Evolutionary conservation across 768 basidiomycete genomes (phyloP).

Genomic region (Basidioascus undulatus): DNA sequence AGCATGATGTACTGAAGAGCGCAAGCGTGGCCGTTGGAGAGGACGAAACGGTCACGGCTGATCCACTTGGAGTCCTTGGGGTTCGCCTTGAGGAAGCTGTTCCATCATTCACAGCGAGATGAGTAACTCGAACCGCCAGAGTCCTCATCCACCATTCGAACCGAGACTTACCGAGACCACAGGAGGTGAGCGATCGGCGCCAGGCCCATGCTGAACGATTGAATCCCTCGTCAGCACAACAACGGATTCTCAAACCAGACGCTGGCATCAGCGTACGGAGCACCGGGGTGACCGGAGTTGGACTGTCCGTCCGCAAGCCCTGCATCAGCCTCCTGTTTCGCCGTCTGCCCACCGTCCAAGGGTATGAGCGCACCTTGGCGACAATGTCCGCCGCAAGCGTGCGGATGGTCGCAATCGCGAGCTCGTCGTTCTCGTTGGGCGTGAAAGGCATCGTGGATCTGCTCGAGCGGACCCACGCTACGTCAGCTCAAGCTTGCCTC

Average conservation of each 20-base stretch:
- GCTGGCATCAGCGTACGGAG: too few relatives aligned
- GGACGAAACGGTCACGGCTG: constrained; percentile 89
- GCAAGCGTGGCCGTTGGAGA: constrained; percentile 80
- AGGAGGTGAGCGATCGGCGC: constrained; percentile 60
- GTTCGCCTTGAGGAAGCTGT: constrained; percentile 65
- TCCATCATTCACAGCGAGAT: constrained; percentile 8
- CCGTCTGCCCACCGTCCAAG: too few relatives aligned
- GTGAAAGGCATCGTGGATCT: neutral
- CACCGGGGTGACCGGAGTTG: constrained; percentile 84
- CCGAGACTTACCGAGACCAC: constrained; percentile 35
- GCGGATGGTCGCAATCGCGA: constrained; percentile 14
- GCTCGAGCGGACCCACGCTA: too few relatives aligned
- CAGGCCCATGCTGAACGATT: constrained; percentile 87
- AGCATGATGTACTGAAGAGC: constrained; percentile 80
- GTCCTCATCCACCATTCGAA: neutral
- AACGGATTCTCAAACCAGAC: too few relatives aligned
- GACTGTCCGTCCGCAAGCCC: too few relatives aligned
- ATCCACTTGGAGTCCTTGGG: constrained; percentile 77
- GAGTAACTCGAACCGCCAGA: neutral
- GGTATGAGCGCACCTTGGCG: too few relatives aligned
- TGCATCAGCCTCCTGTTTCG: too few relatives aligned
- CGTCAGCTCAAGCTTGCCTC: too few relatives aligned
- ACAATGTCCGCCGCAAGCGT: constrained; percentile 9
- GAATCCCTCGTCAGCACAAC: too few relatives aligned
- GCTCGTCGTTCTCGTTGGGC: constrained; percentile 7